These are phyloP conservation scores for Yarrowia alimentaria DNA, from an alignment of 805 yeast species.

Conservation along the genomic window DNA sequence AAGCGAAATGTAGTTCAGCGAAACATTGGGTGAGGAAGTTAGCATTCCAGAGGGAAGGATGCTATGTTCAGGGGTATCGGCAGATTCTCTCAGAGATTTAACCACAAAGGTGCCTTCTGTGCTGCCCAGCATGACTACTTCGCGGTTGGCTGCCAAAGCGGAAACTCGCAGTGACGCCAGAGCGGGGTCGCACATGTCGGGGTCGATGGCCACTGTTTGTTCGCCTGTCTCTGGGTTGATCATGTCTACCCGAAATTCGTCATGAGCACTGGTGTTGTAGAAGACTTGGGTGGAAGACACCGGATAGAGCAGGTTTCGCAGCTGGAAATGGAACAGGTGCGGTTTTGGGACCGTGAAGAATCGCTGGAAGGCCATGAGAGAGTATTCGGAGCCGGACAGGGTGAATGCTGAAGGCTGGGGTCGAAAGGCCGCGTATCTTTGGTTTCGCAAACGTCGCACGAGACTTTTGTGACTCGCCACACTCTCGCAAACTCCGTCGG, in stretches of 20 bases:
- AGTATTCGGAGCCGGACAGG: constrained; percentile 1
- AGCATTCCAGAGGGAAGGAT: constrained; percentile 1
- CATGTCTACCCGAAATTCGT: constrained; percentile 34
- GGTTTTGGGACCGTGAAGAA: constrained; percentile 13
- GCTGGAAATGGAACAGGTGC: constrained; percentile 55
- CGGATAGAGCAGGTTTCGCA: constrained; percentile 51
- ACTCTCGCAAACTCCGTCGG: constrained; percentile 19
- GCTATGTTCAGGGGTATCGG: background rate
- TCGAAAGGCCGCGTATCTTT: constrained; percentile 4
- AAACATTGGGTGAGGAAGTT: background rate
- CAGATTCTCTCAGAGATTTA: background rate
- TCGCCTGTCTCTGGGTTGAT: constrained; percentile 36
- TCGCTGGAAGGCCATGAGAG: constrained; percentile 16
- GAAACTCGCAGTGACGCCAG: constrained; percentile 48
- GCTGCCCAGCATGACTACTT: constrained; percentile 50
- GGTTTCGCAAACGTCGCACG: constrained; percentile 5
- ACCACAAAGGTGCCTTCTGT: constrained; percentile 39
- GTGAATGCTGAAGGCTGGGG: background rate
- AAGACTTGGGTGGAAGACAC: constrained; percentile 37
- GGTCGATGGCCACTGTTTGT: constrained; percentile 5
- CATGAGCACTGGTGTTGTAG: constrained; percentile 35
- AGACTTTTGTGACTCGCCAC: constrained; percentile 4
- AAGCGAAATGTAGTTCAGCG: constrained; percentile 13
- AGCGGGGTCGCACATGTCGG: constrained; percentile 41
- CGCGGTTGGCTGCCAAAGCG: constrained; percentile 52